These are phyloP conservation scores for Leishmania tropica DNA, from an alignment of 208 protist genomes.

Conservation along the genomic window DNA sequence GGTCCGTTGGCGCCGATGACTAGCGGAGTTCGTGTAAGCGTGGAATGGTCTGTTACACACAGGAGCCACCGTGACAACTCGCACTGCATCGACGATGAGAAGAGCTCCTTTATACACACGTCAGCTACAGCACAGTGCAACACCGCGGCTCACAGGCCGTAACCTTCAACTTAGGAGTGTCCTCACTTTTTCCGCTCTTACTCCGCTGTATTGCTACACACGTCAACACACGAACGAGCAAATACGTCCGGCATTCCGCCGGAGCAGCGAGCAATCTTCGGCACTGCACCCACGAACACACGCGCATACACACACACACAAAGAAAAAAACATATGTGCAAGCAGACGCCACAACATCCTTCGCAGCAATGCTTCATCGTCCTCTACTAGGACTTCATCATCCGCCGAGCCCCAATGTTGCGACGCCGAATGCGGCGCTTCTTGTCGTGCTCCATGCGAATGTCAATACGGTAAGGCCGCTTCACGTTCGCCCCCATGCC, in stretches of 20 bases:
- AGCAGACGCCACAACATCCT: neutral
- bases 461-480: constrained; percentile 81
- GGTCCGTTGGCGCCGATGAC: neutral
- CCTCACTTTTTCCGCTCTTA: neutral
- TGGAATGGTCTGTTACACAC: neutral
- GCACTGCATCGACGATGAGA: neutral
- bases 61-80: neutral
- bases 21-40: neutral
- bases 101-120: neutral
- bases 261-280: neutral
- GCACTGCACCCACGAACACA: neutral
- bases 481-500: constrained; percentile 84
- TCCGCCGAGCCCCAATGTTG: constrained; percentile 71
- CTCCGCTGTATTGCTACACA: neutral
- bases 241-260: neutral
- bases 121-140: neutral
- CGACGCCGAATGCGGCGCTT: constrained; percentile 67
- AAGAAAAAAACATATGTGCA: neutral
- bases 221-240: neutral
- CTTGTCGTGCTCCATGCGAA: constrained; percentile 89
- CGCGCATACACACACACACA: too few species aligned
- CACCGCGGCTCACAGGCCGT: neutral
- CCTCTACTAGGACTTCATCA: constrained; percentile 84
- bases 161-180: neutral
- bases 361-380: neutral